These are phyloP conservation scores for Fulvia fulva DNA, from an alignment of 2,329 filamentous ascomycete genomes.

Conservation along the genomic window DNA sequence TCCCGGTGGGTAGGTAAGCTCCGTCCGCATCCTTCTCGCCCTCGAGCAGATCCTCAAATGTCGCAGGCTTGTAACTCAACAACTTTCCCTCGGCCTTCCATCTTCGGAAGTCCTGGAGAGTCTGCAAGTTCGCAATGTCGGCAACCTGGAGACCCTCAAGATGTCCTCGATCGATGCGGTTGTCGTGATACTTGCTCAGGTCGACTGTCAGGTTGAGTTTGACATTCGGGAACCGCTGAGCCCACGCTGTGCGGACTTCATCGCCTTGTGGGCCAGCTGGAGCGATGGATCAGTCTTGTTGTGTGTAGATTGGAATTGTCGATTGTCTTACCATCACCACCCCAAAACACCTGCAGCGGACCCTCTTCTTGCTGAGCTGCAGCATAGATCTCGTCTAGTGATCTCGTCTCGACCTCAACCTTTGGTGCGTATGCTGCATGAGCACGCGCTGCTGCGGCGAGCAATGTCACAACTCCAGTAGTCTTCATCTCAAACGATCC, in stretches of 20 bases:
- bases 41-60: slow-evolving; percentile 43
- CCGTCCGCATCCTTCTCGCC: slow-evolving; percentile 42
- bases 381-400: slow-evolving; percentile 41
- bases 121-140: slow-evolving; percentile 50
- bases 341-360: slow-evolving; percentile 47
- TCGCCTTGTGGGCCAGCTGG: slow-evolving; percentile 34
- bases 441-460: not conserved
- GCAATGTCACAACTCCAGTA: too few species aligned
- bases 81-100: slow-evolving; percentile 49
- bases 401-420: not conserved
- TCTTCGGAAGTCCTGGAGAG: slow-evolving; percentile 49
- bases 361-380: slow-evolving; percentile 49
- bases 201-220: slow-evolving; percentile 54
- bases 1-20: slow-evolving; percentile 43
- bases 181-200: slow-evolving; percentile 54
- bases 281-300: too few species aligned
- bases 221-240: slow-evolving; percentile 47
- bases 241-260: slow-evolving; percentile 43
- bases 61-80: slow-evolving; percentile 48
- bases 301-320: too few species aligned
- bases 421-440: not conserved
- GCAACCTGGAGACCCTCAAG: slow-evolving; percentile 38
- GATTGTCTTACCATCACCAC: slow-evolving; percentile 8
- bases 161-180: slow-evolving; percentile 38
- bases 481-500: too few species aligned